phyloP scores from a whole-genome alignment of 345 rosid species.

The Citrus inodora region DNA sequence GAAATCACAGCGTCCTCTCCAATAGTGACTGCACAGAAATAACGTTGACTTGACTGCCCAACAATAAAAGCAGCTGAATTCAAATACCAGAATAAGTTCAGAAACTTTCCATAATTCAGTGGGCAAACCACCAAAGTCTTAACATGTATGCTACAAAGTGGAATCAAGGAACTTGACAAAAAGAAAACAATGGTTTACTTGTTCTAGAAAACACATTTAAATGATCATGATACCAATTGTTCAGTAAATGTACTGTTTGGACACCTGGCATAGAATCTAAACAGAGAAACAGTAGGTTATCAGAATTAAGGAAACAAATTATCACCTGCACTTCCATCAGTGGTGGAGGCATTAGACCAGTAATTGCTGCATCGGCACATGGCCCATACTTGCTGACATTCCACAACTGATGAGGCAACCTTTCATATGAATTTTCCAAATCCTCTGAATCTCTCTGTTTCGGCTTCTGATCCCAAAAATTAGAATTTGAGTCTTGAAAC shows the following conservation, averaged over 20 bases:
- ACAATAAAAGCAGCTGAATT: conserved; percentile 91
- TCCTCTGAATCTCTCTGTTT: conserved; percentile 41
- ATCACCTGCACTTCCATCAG: conserved; percentile 83
- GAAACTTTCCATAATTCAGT: conserved; percentile 29
- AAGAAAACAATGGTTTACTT: not conserved
- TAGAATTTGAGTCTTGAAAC: conserved; percentile 53
- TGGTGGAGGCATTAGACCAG: conserved; percentile 94
- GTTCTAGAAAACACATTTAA: not conserved
- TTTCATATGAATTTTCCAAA: conserved; percentile 35
- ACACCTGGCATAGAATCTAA: conserved; percentile 1
- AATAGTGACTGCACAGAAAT: conserved; percentile 82
- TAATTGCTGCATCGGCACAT: conserved; percentile 83
- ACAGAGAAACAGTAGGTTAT: not conserved
- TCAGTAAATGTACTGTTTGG: not conserved
- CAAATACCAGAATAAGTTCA: conserved; percentile 53
- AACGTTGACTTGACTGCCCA: conserved; percentile 97
- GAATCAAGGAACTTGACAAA: not conserved
- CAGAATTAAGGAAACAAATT: conserved; percentile 3
- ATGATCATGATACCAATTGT: not conserved
- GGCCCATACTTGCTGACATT: conserved; percentile 74
- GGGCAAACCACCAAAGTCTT: conserved; percentile 24
- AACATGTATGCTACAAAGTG: not conserved
- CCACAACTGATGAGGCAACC: conserved; percentile 85
- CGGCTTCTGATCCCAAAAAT: conserved; percentile 72
- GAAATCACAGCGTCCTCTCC: conserved; percentile 97